Base-by-base conservation (phyloP, 768 basidiomycete species). In the Leccinum incarnatum region DNA sequence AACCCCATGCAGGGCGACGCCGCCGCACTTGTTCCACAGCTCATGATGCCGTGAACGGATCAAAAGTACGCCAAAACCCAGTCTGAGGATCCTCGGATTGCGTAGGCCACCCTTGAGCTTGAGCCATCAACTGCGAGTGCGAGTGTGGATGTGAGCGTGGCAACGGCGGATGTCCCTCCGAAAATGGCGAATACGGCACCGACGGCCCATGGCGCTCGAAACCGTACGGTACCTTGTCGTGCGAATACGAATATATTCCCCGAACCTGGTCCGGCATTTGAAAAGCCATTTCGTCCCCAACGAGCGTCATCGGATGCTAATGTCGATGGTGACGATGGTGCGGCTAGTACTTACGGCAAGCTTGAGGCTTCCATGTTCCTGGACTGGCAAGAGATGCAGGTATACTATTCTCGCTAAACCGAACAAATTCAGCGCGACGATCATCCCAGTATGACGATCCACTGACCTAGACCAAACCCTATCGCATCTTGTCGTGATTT, bases 211-310 rank as follows among this genome's bases (percentile, higher is more conserved):
- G 65, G 49, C 62, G 71, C 27, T 72, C 71, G 10, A 69, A 55
- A 17, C 48, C 19, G 54, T 67, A 72, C 56, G 71, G 59, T 3
- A 47, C 53, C 54, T 73, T 71, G 42, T 72, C 67, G 25, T 62
- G 65, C 40, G 34, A 49, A 42, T 64, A 71, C 25, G 40, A 60
- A 27, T 62, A 73, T 17, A 68, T 46, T 2, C 49, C 53, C 19
- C 27, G 8, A 29, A 29, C 27, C 27, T 49, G 62, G 3, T 67
- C 65, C 27, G 60, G 62, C 49, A 71, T 56, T 21, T 53, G 59
- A 19, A 62, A 68, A 14, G 62, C 23, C 34, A 63, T 29, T 7
- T 72, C 62, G 2, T 65, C 69, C 21, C 51, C 54, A 2, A 67
- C 62, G 0, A 71, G 64, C 12, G 69, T 11, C 62, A 69, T 56